Evolutionary conservation across 140 eudicot species (phyloP), one percentile per base, ranked within the genome.

Genomic region (Anethum foeniculum): DNA sequence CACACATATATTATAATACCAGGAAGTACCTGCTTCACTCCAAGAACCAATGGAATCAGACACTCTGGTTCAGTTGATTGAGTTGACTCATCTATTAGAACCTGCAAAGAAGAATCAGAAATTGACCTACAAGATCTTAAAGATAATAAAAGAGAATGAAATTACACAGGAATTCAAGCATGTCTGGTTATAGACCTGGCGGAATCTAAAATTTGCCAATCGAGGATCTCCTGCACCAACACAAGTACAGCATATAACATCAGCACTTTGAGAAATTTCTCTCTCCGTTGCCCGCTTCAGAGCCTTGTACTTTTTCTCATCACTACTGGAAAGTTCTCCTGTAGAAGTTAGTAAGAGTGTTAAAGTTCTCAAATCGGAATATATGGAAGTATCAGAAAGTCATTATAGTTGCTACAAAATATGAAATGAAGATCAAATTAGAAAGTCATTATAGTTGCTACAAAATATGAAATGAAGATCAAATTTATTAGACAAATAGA

Each of bases 201-300:
- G 97, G 76, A 92, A 95, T 85, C 99, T 88, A 75, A 95, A 95
- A 85, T 95, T 95, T 76, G 97, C 90, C 87, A 95, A 82, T 25
- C 99, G 93, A 75, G 99, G 99, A 88, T 95, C 99, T 76, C 99
- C 99, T 56, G 99, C 99, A 72, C 99, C 99, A 81, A 95, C 99
- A 85, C 99, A 95, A 62, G 99, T 95, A 85, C 99, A 95, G 51
- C 99, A 95, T 83, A 95, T 95, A 62, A 95, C 99, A 85, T 95
- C 99, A 86, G 99, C 99, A 77, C 99, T 95, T 86, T 95, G 99
- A 82, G 99, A 87, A 82, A 95, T 95, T 88, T 95, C 99, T 86
- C 99, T 87, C 85, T 95, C 99, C 71, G 99, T 95, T 74, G 96
- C 97, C 76, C 99, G 92, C 82, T 95, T 95, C 81, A 95, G 82